phyloP scores from a whole-genome alignment of 345 rosid genomes.

The Geranium rotundifolium region DNA sequence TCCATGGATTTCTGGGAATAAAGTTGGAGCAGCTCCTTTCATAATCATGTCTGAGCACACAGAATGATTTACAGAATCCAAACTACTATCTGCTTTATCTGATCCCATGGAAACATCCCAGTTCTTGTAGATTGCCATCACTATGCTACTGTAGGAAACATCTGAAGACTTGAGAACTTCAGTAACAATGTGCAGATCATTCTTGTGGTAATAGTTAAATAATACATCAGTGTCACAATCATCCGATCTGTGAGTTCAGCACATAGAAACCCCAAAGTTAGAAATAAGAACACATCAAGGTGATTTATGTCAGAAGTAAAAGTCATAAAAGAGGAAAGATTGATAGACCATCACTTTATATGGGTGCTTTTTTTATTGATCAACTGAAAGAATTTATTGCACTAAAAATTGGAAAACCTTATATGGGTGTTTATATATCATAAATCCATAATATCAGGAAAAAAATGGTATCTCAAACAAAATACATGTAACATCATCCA shows the following conservation, averaged over 20 bases:
- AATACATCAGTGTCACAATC: slow-evolving; percentile 32
- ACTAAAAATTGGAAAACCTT: no score
- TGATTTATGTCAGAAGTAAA: not conserved
- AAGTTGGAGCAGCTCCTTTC: slow-evolving; percentile 15
- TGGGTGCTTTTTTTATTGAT: no score
- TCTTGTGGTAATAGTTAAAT: slow-evolving; percentile 47
- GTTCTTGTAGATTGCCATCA: slow-evolving; percentile 48
- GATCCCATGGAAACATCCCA: slow-evolving; percentile 41
- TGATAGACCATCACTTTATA: no score
- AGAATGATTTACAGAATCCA: slow-evolving; percentile 23
- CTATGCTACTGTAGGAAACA: slow-evolving; percentile 34
- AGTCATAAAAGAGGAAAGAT: not conserved
- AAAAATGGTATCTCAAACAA: no score
- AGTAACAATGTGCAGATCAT: slow-evolving; percentile 47
- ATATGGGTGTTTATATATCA: no score
- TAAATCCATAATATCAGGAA: no score
- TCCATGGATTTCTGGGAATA: slow-evolving; percentile 17
- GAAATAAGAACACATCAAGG: not conserved
- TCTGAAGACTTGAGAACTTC: slow-evolving; percentile 56
- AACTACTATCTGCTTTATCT: slow-evolving; percentile 25
- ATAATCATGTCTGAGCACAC: slow-evolving; percentile 15
- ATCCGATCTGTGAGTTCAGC: slow-evolving; percentile 61
- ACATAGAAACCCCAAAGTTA: not conserved
- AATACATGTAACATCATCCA: no score
- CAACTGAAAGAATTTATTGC: no score